Conservation (phyloP, 2,329 filamentous ascomycete species). For the Fusarium tjaetaba region DNA sequence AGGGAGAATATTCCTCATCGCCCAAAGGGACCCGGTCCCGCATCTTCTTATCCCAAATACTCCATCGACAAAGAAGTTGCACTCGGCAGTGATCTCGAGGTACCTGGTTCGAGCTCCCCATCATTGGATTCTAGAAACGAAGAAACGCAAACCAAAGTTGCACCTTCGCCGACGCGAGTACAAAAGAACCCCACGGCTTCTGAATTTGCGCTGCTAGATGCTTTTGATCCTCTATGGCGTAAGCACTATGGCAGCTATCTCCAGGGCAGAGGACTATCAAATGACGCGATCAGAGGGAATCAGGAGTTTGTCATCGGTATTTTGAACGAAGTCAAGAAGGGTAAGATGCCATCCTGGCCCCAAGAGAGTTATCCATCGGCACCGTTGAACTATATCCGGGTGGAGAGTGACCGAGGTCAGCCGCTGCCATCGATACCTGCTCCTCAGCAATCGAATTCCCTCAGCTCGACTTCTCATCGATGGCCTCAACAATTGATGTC, state of each 20-base stretch:
- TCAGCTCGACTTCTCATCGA: not conserved
- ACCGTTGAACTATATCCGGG: not conserved
- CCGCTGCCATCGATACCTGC: not conserved
- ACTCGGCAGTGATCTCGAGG: not conserved
- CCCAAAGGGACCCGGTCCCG: no score
- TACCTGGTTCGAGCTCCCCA: not conserved
- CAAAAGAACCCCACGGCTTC: accelerated
- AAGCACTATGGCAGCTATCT: not conserved
- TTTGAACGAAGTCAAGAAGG: not conserved
- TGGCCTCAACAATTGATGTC: not conserved
- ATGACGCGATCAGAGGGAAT: not conserved
- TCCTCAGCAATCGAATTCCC: accelerated
- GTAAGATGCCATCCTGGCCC: not conserved
- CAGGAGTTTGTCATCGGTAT: not conserved
- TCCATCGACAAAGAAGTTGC: not conserved
- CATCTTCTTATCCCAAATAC: not conserved
- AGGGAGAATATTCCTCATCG: not conserved
- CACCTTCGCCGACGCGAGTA: not conserved
- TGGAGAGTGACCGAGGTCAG: not conserved
- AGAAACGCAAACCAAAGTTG: not conserved
- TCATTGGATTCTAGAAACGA: not conserved
- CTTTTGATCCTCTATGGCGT: not conserved
- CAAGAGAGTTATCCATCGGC: not conserved
- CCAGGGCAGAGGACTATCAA: not conserved
- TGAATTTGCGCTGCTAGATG: not conserved